These are phyloP conservation scores for Podospora appendiculata DNA, from an alignment of 495 filamentous ascomycete species.

Conservation along the genomic window DNA sequence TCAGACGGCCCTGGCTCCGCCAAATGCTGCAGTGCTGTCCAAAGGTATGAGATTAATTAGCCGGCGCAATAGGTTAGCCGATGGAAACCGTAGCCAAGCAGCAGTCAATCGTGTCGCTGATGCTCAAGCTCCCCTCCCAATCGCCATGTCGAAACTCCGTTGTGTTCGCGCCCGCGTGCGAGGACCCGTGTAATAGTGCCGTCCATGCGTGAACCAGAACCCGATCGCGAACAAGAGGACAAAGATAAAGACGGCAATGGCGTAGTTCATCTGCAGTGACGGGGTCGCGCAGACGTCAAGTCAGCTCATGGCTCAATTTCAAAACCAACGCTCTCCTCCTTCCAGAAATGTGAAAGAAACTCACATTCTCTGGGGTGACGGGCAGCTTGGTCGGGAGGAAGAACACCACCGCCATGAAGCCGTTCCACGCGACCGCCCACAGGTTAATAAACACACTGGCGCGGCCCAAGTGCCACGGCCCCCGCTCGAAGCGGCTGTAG, in stretches of 20 bases:
- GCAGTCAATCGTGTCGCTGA: too few species aligned
- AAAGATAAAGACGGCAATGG: constrained; percentile 39
- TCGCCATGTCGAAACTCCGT: background rate
- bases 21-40: too few species aligned
- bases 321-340: background rate
- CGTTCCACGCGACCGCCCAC: constrained; percentile 51
- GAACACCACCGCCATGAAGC: constrained; percentile 55
- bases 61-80: too few species aligned
- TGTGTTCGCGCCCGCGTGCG: constrained; percentile 8
- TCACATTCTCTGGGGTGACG: constrained; percentile 35
- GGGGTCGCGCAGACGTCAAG: constrained; percentile 30
- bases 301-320: background rate
- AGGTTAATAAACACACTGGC: constrained; percentile 38
- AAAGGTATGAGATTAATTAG: too few species aligned
- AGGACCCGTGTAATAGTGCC: constrained; percentile 46
- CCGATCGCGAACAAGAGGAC: constrained; percentile 32
- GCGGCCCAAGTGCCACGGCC: constrained; percentile 53
- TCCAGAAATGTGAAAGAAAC: constrained; percentile 6
- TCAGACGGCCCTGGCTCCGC: too few species aligned
- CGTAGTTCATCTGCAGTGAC: constrained; percentile 41
- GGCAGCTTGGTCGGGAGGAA: constrained; percentile 50
- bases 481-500: constrained; percentile 48
- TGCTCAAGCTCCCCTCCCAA: background rate
- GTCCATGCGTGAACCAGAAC: constrained; percentile 45
- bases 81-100: too few species aligned